Conservation (phyloP, 352 stramenopile species). For the Pythium dissimile region DNA sequence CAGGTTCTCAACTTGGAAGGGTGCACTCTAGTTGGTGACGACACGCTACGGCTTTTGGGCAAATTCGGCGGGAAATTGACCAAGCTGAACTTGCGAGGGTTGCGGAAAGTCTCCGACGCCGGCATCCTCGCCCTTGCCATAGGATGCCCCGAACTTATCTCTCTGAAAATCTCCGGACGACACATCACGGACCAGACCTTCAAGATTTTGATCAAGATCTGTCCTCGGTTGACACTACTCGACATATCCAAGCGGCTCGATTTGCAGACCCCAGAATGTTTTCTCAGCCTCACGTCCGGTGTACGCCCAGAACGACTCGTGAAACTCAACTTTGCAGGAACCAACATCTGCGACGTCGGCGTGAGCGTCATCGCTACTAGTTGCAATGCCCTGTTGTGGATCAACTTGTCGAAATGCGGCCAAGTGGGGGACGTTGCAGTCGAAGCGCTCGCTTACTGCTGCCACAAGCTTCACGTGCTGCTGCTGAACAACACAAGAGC, state of each 20-base stretch:
- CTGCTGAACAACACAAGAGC: conserved; percentile 33
- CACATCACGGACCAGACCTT: conserved; percentile 47
- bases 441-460: conserved; percentile 47
- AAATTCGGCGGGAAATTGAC: conserved; percentile 30
- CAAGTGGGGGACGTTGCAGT: conserved; percentile 44
- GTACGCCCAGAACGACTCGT: conserved; percentile 16
- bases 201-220: conserved; percentile 53
- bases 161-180: conserved; percentile 50
- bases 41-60: conserved; percentile 31
- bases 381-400: conserved; percentile 37
- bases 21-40: conserved; percentile 46
- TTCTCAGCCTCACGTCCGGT: conserved; percentile 23
- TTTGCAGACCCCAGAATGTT: conserved; percentile 43
- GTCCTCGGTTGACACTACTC: conserved; percentile 31
- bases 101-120: conserved; percentile 55
- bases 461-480: conserved; percentile 36
- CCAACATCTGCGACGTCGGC: conserved; percentile 59
- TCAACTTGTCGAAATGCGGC: conserved; percentile 64
- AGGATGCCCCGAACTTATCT: conserved; percentile 32
- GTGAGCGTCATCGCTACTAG: conserved; percentile 47
- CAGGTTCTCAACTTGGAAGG: conserved; percentile 51
- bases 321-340: conserved; percentile 44
- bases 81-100: conserved; percentile 49
- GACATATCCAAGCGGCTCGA: conserved; percentile 48
- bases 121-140: conserved; percentile 48